Evolutionary conservation across 2,329 filamentous ascomycete species (phyloP).

Genomic region (Cryphonectria parasitica): DNA sequence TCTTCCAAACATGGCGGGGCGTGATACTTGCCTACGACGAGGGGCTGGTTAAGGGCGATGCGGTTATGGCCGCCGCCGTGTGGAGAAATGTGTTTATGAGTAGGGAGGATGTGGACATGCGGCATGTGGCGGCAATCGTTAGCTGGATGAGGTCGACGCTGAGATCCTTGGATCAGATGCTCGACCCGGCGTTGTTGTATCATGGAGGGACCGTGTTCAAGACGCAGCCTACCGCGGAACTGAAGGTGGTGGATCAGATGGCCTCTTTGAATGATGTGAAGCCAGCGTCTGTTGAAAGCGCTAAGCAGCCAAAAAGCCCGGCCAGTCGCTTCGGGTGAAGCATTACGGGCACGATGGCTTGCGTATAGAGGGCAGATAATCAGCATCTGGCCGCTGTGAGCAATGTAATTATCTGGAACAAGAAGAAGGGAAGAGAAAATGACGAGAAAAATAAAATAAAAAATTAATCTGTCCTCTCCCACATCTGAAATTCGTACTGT

Average conservation of each 20-base stretch:
- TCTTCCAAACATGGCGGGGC: slow-evolving; percentile 92
- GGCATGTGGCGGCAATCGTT: slow-evolving; percentile 57
- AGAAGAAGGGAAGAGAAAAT: not conserved
- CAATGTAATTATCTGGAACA: not conserved
- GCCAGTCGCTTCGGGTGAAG: slow-evolving; percentile 21
- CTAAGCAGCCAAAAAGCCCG: slow-evolving; percentile 31
- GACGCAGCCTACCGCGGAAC: slow-evolving; percentile 44
- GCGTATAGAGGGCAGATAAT: not conserved
- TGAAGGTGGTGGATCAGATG: slow-evolving; percentile 46
- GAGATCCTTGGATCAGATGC: slow-evolving; percentile 52
- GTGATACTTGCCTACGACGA: slow-evolving; percentile 84
- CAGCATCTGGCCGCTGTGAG: slow-evolving; percentile 23
- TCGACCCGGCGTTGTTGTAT: slow-evolving; percentile 47
- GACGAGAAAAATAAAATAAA: not conserved
- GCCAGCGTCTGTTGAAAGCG: slow-evolving; percentile 29
- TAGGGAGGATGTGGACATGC: slow-evolving; percentile 52
- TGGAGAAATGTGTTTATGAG: slow-evolving; percentile 95
- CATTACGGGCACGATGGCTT: too few relatives aligned
- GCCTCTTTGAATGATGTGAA: slow-evolving; percentile 41
- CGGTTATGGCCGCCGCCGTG: slow-evolving; percentile 77
- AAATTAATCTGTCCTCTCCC: slow-evolving; percentile 57
- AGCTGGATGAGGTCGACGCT: slow-evolving; percentile 58
- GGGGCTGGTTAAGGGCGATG: slow-evolving; percentile 75
- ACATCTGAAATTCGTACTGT: slow-evolving; percentile 74
- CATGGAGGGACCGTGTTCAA: slow-evolving; percentile 46